A percentile compares a stretch with the other conserved stretches of the same genome.
These are phyloP conservation scores for Nannizziopsis arthrosporioides DNA, from an alignment of 2,329 filamentous ascomycete genomes.

Conservation along the genomic window DNA sequence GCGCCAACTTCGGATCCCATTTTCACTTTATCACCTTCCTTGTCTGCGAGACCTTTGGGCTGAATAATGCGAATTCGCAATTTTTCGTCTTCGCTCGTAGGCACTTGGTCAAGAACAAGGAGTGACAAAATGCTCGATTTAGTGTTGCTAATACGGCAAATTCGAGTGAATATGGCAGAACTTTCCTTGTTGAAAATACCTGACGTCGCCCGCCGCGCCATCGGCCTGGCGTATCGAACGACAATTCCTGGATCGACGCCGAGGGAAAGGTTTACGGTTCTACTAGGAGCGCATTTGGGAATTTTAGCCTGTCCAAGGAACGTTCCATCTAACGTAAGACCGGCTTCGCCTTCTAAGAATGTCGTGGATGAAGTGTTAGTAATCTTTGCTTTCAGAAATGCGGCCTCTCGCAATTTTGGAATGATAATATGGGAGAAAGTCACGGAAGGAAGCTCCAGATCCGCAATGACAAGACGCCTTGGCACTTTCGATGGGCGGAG, in stretches of 20 bases:
- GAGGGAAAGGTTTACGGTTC: slow-evolving; percentile 24
- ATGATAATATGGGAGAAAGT: slow-evolving; percentile 29
- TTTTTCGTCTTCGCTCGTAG: slow-evolving; percentile 24
- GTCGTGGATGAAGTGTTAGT: slow-evolving; percentile 27
- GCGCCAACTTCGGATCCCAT: slow-evolving; percentile 12
- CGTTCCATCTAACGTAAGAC: slow-evolving; percentile 22
- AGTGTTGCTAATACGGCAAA: slow-evolving; percentile 24
- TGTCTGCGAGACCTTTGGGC: slow-evolving; percentile 21
- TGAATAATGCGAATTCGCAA: slow-evolving; percentile 22
- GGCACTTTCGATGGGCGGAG: slow-evolving; percentile 25
- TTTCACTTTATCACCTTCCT: slow-evolving; percentile 18
- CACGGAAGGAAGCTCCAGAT: slow-evolving; percentile 27
- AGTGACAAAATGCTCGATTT: slow-evolving; percentile 22
- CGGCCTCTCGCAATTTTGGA: slow-evolving; percentile 30
- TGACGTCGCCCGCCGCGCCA: slow-evolving; percentile 19
- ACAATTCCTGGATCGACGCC: slow-evolving; percentile 25
- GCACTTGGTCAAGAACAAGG: slow-evolving; percentile 25
- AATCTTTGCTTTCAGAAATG: slow-evolving; percentile 33
- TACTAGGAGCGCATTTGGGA: slow-evolving; percentile 20
- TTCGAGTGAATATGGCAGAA: slow-evolving; percentile 22
- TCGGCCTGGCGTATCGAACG: slow-evolving; percentile 24
- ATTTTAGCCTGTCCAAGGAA: slow-evolving; percentile 23
- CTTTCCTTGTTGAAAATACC: slow-evolving; percentile 26
- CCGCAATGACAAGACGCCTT: slow-evolving; percentile 30
- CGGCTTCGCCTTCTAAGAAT: slow-evolving; percentile 21